Conservation (phyloP, 768 basidiomycete species). For the Rhizopogon vesiculosus region DNA sequence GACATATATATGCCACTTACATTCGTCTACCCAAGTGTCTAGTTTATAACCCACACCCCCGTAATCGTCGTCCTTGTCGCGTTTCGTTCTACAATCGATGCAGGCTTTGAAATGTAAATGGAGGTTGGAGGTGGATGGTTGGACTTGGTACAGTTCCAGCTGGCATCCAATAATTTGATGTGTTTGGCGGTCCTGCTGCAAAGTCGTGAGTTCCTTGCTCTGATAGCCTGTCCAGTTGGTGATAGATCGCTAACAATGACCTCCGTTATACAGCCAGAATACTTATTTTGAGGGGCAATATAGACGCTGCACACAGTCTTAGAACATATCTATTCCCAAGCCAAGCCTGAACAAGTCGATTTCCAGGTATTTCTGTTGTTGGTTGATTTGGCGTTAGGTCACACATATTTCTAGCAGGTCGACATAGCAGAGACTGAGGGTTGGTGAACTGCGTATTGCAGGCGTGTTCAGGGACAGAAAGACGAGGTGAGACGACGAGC, state of each 20-base stretch:
- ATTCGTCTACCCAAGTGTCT: slow-evolving; percentile 45
- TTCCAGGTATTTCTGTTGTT: slow-evolving; percentile 43
- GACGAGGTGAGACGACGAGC: too few relatives aligned
- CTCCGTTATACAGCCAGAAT: slow-evolving; percentile 46
- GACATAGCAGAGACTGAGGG: too few relatives aligned
- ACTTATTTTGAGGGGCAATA: slow-evolving; percentile 52
- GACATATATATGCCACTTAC: not conserved
- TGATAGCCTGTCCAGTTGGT: too few relatives aligned
- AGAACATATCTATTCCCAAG: slow-evolving; percentile 61
- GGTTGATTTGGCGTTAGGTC: not conserved
- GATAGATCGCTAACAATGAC: not conserved
- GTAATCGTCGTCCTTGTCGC: too few relatives aligned
- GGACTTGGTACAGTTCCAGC: slow-evolving; percentile 71
- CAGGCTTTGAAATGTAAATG: slow-evolving; percentile 51
- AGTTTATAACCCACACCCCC: too few relatives aligned
- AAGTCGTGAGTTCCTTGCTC: slow-evolving; percentile 49
- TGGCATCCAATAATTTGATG: slow-evolving; percentile 53
- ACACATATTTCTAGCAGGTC: too few relatives aligned
- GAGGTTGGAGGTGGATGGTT: slow-evolving; percentile 85
- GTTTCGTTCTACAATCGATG: slow-evolving; percentile 38
- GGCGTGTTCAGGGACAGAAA: too few relatives aligned
- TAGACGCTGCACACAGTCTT: slow-evolving; percentile 58
- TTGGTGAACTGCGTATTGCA: too few relatives aligned
- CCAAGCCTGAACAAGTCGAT: slow-evolving; percentile 59
- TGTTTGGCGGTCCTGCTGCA: slow-evolving; percentile 69